phyloP scores from a whole-genome alignment of 331 rosid genomes.

The Quercus tomentella region DNA sequence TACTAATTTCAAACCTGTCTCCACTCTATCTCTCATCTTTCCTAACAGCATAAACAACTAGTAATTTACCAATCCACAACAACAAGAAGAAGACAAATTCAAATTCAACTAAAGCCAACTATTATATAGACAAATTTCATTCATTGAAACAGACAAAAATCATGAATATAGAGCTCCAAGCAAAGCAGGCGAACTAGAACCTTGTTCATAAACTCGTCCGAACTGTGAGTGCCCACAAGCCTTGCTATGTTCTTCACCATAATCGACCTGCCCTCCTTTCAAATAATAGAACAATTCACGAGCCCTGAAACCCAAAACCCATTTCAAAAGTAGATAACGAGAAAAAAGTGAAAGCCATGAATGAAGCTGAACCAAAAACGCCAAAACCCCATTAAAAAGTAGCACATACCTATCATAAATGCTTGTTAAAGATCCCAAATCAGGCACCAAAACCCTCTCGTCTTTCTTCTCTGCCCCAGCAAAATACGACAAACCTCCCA shows the following conservation, averaged over 20 bases:
- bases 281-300: constrained; percentile 91
- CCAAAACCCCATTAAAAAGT: background rate
- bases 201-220: constrained; percentile 75
- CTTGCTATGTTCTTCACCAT: constrained; percentile 92
- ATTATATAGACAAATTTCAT: background rate
- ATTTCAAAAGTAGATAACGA: background rate
- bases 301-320: constrained; percentile 54
- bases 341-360: background rate
- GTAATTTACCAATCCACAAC: background rate
- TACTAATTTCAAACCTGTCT: too few relatives aligned
- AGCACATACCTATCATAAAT: constrained; percentile 71
- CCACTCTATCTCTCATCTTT: too few relatives aligned
- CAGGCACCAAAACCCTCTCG: constrained; percentile 95
- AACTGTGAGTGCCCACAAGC: constrained; percentile 81
- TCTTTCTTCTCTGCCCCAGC: constrained; percentile 98
- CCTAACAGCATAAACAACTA: too few relatives aligned
- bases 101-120: background rate
- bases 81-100: too few relatives aligned
- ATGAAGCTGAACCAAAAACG: background rate
- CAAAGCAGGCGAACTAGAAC: constrained; percentile 30
- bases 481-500: constrained; percentile 86
- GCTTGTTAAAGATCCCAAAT: constrained; percentile 94
- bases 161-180: background rate
- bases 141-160: background rate
- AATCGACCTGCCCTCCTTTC: constrained; percentile 94